A percentile compares a stretch with the other conserved stretches of the same genome.
Evolutionary conservation across 306 rosid genomes (phyloP).

Genomic region (Prosopis cineraria): DNA sequence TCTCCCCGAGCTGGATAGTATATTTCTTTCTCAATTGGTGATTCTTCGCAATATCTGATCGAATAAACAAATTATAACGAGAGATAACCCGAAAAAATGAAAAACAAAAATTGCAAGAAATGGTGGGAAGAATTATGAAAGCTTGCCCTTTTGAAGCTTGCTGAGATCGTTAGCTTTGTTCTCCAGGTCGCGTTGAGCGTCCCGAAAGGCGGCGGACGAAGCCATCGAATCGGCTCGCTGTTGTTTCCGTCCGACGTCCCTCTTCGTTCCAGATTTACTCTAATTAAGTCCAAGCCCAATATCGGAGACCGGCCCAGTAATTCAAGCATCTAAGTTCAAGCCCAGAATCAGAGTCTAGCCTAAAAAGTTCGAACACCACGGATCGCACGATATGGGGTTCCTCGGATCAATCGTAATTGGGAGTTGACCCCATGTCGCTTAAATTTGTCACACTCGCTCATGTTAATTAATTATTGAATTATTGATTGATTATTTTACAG

Average conservation of each 20-base stretch:
- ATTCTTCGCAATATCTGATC: slow-evolving; percentile 83
- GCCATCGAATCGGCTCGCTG: slow-evolving; percentile 39
- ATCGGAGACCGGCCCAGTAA: not conserved
- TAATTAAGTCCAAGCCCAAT: not conserved
- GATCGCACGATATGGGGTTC: no score
- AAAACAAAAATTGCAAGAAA: not conserved
- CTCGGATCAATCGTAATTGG: no score
- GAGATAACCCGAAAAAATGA: no score
- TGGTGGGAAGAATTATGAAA: not conserved
- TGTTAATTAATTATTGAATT: no score
- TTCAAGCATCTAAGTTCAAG: no score
- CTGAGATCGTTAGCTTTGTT: slow-evolving; percentile 78
- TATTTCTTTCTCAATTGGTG: slow-evolving; percentile 96
- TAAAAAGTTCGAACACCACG: no score
- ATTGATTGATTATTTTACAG: no score
- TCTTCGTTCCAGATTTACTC: not conserved
- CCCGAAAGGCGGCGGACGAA: slow-evolving; percentile 57
- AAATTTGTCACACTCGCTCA: no score
- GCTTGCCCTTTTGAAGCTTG: slow-evolving; percentile 85
- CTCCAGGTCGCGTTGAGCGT: slow-evolving; percentile 83
- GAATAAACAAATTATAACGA: not conserved
- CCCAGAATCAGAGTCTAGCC: no score
- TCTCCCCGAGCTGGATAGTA: slow-evolving; percentile 95
- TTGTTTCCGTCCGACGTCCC: not conserved
- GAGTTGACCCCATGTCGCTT: no score